These are phyloP conservation scores for Nakazawaea wickerhamii DNA, from an alignment of 805 yeast species.

Conservation along the genomic window DNA sequence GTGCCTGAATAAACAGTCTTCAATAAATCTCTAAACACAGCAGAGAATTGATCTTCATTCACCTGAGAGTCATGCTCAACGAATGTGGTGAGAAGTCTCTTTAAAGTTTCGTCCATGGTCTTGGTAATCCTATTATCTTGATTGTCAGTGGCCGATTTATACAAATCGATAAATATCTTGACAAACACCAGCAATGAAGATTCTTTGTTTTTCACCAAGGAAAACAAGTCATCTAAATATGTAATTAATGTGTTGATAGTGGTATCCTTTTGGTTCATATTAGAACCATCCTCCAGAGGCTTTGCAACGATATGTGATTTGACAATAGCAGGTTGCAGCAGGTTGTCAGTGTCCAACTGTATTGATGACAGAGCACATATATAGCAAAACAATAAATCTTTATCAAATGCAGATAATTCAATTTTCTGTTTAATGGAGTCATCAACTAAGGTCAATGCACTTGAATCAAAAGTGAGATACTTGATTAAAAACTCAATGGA, in stretches of 20 bases:
- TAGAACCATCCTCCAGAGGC: conserved; percentile 5
- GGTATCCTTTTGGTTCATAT: conserved; percentile 12
- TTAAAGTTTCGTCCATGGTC: background rate
- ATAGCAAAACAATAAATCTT: conserved; percentile 29
- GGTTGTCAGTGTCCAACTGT: conserved; percentile 22
- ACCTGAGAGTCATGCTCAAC: background rate
- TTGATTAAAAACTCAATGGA: conserved; percentile 35
- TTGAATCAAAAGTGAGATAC: conserved; percentile 39
- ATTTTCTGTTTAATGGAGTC: conserved; percentile 27
- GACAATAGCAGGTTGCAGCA: conserved; percentile 10
- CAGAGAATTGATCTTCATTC: background rate
- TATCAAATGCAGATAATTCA: conserved; percentile 22
- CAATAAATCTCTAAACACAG: background rate
- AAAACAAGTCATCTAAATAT: conserved; percentile 18
- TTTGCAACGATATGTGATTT: conserved; percentile 15
- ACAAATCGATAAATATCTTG: background rate
- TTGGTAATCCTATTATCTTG: background rate
- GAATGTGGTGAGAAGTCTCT: background rate
- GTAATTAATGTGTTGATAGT: conserved; percentile 16
- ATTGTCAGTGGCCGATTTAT: background rate
- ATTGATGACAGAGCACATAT: conserved; percentile 35
- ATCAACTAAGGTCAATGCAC: conserved; percentile 27
- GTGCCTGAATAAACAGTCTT: conserved; percentile 15
- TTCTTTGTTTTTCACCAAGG: conserved; percentile 20
- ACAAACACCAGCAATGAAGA: conserved; percentile 15